Evolutionary conservation across 1,139 yeast species (phyloP), one percentile per base, ranked within the genome.

Genomic region (Yamadazyma spencermartinsiae): DNA sequence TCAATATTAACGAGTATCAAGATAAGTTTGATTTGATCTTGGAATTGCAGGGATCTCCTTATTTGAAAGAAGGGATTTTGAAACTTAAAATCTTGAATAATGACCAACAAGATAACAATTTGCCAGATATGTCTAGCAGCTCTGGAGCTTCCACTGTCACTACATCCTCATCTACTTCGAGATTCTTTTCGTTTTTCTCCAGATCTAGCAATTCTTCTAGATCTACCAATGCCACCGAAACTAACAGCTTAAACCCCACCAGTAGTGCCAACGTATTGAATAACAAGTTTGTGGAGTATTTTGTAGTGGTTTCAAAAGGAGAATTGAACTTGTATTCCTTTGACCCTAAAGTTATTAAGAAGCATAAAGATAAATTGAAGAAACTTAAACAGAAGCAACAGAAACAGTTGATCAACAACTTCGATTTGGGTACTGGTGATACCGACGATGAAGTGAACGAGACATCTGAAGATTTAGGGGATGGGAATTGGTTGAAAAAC

Each of bases 31-130:
- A 83, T 57, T 73, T 78, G 46, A 72, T 74, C 25, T 63, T 85
- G 45, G 86, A 81, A 48, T 67, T 81, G 33, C 72, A 74, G 38
- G 94, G 92, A 0, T 79, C 90, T 2, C 94, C 94, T 1, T 85
- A 86, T 76, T 75, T 82, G 42, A 83, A 85, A 54, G 94, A 86
- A 61, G 94, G 95, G 0, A 58, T 85, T 33, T 66, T 84, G 45
- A 73, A 78, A 49, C 68, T 74, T 52, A 74, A 71, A 47, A 63
- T 73, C 13, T 54, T 68, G 37, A 60, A 74, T 46, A 67, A 69
- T 46, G 76, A 65, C 54, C 60, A 60, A 49, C 63, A 61, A 28
- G 74, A 72, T 43, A 56, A 58, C 17, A 54, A 53, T 13, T 39
- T 54, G 9, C 49, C 54, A 18, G 56, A 47, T 17, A 49, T 43